Percentiles rank a stretch among this genome's conserved stretches.
These are phyloP conservation scores for Candida caryicola DNA, from an alignment of 805 yeast species.

Conservation along the genomic window DNA sequence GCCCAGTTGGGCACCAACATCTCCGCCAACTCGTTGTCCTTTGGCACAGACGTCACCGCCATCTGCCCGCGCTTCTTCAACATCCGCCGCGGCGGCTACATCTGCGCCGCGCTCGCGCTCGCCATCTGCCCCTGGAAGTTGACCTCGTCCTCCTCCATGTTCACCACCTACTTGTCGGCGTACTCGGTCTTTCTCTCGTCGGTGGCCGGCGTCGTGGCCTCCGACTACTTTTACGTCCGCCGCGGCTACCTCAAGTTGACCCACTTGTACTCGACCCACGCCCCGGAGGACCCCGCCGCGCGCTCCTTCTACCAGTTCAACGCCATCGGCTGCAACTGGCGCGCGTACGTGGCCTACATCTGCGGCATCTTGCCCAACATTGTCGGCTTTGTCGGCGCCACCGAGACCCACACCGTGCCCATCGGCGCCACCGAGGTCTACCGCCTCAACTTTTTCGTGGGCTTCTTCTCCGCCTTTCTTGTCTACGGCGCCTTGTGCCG, in stretches of 20 bases:
- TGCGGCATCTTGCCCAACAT: slow-evolving; percentile 81
- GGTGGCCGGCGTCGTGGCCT: slow-evolving; percentile 71
- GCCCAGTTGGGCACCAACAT: slow-evolving; percentile 80
- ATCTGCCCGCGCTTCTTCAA: slow-evolving; percentile 60
- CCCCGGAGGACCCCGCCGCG: slow-evolving; percentile 29
- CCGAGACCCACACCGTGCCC: slow-evolving; percentile 68
- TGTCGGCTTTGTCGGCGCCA: slow-evolving; percentile 84
- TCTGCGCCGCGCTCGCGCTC: slow-evolving; percentile 70
- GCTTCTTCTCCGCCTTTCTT: slow-evolving; percentile 58
- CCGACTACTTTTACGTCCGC: slow-evolving; percentile 68
- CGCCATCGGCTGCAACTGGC: slow-evolving; percentile 70
- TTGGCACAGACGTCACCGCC: slow-evolving; percentile 72
- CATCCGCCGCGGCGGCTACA: slow-evolving; percentile 77
- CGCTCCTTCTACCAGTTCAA: slow-evolving; percentile 56
- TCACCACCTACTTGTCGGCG: slow-evolving; percentile 77
- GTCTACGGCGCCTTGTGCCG: slow-evolving; percentile 53
- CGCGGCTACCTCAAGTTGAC: slow-evolving; percentile 64
- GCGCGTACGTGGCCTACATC: slow-evolving; percentile 78
- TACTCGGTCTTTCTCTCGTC: slow-evolving; percentile 80
- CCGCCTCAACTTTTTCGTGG: slow-evolving; percentile 72
- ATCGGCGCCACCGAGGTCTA: slow-evolving; percentile 74
- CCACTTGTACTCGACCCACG: slow-evolving; percentile 56
- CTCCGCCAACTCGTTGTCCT: slow-evolving; percentile 67
- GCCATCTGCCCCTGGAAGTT: slow-evolving; percentile 84
- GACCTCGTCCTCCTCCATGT: slow-evolving; percentile 63